Percentiles rank a stretch among this genome's conserved stretches.
phyloP scores from a whole-genome alignment of 2,329 filamentous ascomycete species.

The Penicillium hordei region DNA sequence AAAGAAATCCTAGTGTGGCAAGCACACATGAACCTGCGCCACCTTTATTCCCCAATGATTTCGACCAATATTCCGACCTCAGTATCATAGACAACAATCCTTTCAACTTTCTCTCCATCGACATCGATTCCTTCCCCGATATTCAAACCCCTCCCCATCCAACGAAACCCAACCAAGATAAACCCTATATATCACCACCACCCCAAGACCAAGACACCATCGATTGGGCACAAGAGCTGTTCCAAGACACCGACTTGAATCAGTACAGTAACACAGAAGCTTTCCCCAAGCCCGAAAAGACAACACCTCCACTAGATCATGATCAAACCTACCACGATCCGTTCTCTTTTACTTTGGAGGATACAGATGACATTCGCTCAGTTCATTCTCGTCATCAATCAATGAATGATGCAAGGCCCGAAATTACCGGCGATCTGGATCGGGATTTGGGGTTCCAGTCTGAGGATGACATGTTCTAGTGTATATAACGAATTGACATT shows the following conservation, averaged over 20 bases:
- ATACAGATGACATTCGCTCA: slow-evolving; percentile 3
- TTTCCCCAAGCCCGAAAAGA: slow-evolving; percentile 2
- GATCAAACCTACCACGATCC: slow-evolving; percentile 16
- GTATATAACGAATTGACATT: neutral
- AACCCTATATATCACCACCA: slow-evolving; percentile 7
- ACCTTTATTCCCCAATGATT: slow-evolving; percentile 24
- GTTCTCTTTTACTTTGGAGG: slow-evolving; percentile 24
- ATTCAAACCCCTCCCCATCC: slow-evolving; percentile 11
- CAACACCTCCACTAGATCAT: neutral
- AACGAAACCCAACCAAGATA: neutral
- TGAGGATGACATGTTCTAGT: slow-evolving; percentile 33
- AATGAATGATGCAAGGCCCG: slow-evolving; percentile 12
- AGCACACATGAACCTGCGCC: neutral
- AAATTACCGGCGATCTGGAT: slow-evolving; percentile 41
- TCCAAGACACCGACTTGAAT: slow-evolving; percentile 22
- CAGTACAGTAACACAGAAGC: slow-evolving; percentile 14
- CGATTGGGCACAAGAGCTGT: slow-evolving; percentile 35
- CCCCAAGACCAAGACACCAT: slow-evolving; percentile 24
- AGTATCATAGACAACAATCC: slow-evolving; percentile 13
- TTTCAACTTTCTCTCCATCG: slow-evolving; percentile 27
- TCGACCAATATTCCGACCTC: slow-evolving; percentile 24
- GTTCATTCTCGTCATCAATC: slow-evolving; percentile 8
- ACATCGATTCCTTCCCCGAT: slow-evolving; percentile 27
- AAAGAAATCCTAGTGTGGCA: slow-evolving; percentile 10
- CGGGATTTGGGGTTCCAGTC: slow-evolving; percentile 37